These are phyloP conservation scores for Wickerhamomyces sp. DNA, from an alignment of 1,139 yeast genomes.

Conservation along the genomic window DNA sequence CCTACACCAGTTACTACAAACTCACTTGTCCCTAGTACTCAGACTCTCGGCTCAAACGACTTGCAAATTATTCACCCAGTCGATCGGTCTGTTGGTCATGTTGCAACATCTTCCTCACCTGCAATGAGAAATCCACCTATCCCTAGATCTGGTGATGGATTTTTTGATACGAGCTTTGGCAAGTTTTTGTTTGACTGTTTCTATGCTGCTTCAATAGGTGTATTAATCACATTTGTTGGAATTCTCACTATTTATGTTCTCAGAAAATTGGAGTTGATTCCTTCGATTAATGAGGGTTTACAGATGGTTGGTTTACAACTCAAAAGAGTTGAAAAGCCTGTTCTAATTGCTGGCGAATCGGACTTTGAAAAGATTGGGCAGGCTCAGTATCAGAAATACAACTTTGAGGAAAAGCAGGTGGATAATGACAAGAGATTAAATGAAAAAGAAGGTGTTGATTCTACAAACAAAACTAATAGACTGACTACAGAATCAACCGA, in stretches of 20 bases:
- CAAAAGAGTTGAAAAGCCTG: constrained; percentile 14
- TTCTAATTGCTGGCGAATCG: not conserved
- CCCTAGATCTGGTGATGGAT: constrained; percentile 14
- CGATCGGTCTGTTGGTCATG: constrained; percentile 17
- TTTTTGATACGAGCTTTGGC: constrained; percentile 23
- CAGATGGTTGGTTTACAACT: constrained; percentile 29
- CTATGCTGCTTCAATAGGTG: constrained; percentile 44
- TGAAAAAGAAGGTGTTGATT: not conserved
- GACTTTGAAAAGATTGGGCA: constrained; percentile 1
- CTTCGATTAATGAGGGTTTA: constrained; percentile 30
- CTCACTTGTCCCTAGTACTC: constrained; percentile 6
- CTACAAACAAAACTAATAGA: not conserved
- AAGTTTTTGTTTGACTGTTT: constrained; percentile 38
- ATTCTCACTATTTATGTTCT: constrained; percentile 30
- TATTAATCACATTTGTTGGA: constrained; percentile 28
- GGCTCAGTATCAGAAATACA: no score
- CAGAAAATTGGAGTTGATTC: constrained; percentile 37
- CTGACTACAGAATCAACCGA: not conserved
- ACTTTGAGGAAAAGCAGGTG: not conserved
- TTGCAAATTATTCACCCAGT: constrained; percentile 8
- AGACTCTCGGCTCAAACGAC: constrained; percentile 5
- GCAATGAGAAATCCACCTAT: constrained; percentile 23
- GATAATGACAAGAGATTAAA: not conserved
- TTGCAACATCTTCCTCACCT: constrained; percentile 18
- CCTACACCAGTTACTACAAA: constrained; percentile 15